These are phyloP conservation scores for Aspergillus affinis DNA, from an alignment of 495 filamentous ascomycete genomes.

Conservation along the genomic window DNA sequence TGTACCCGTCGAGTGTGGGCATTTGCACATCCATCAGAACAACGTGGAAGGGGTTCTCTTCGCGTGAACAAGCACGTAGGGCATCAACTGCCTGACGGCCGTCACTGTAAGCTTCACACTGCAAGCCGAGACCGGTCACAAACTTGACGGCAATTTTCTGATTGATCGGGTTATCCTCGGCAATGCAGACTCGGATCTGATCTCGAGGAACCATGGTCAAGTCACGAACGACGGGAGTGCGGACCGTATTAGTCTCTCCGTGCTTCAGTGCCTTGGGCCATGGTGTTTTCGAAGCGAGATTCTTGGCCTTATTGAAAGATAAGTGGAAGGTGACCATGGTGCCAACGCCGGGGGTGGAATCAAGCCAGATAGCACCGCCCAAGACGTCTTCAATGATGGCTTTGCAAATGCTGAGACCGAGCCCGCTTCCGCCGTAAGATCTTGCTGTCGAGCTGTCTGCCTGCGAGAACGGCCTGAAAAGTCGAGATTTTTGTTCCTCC, in stretches of 20 bases:
- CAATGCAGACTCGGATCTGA: conserved; percentile 80
- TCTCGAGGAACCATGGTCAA: conserved; percentile 71
- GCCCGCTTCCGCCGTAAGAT: conserved; percentile 86
- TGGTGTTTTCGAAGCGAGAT: conserved; percentile 53
- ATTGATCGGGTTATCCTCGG: conserved; percentile 91
- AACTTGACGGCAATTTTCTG: conserved; percentile 90
- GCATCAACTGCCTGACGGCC: conserved; percentile 85
- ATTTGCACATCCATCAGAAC: conserved; percentile 96
- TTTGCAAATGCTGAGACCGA: conserved; percentile 92
- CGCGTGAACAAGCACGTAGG: conserved; percentile 63
- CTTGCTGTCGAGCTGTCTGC: conserved; percentile 83
- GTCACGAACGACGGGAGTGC: conserved; percentile 43
- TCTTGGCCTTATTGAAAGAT: conserved; percentile 75
- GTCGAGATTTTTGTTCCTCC: conserved; percentile 72
- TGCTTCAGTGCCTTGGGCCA: conserved; percentile 51
- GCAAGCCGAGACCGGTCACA: conserved; percentile 77
- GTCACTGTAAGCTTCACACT: conserved; percentile 80
- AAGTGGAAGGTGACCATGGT: conserved; percentile 86
- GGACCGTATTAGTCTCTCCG: conserved; percentile 27
- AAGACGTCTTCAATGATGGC: conserved; percentile 91
- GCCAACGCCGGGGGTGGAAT: conserved; percentile 70
- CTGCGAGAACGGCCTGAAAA: conserved; percentile 90
- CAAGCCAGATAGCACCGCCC: conserved; percentile 77
- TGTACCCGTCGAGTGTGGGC: conserved; percentile 92
- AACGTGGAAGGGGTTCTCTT: conserved; percentile 68